Percentiles rank a stretch among this genome's conserved stretches.
Evolutionary conservation across 2,329 filamentous ascomycete species (phyloP).

Genomic region (Scortechinia acanthostroma): DNA sequence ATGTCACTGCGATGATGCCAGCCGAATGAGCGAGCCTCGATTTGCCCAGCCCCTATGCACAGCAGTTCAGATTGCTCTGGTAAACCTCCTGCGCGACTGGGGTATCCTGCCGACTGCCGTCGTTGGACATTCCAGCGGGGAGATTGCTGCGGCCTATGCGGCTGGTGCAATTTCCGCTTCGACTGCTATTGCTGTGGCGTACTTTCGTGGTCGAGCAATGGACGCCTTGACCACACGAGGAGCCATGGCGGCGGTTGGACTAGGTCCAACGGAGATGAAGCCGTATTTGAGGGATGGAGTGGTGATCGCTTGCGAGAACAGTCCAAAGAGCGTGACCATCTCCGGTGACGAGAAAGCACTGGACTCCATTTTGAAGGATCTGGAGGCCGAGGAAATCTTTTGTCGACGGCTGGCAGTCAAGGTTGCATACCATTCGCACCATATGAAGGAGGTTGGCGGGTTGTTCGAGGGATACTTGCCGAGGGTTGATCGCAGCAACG

Average conservation of each 20-base stretch:
- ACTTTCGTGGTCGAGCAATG: not conserved
- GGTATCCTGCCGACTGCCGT: slow-evolving; percentile 6
- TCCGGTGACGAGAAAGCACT: not conserved
- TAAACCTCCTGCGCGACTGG: slow-evolving; percentile 5
- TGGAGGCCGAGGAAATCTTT: not conserved
- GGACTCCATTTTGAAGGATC: not conserved
- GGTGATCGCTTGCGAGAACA: not conserved
- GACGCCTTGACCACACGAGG: not conserved
- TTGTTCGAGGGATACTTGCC: too few species aligned
- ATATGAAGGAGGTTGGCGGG: not conserved
- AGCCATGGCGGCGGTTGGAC: not conserved
- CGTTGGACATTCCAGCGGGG: slow-evolving; percentile 11
- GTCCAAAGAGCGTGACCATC: not conserved
- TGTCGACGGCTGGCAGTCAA: not conserved
- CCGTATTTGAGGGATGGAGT: not conserved
- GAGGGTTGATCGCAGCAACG: too few species aligned
- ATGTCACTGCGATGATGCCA: too few species aligned
- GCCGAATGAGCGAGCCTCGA: too few species aligned
- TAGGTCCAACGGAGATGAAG: not conserved
- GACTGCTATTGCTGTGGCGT: not conserved
- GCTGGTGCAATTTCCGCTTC: slow-evolving; percentile 3
- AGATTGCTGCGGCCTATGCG: slow-evolving; percentile 9
- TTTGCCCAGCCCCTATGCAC: slow-evolving; percentile 8
- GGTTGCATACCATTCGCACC: not conserved
- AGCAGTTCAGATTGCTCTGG: slow-evolving; percentile 7